Percentiles rank a stretch among this genome's conserved stretches.
Conservation (phyloP, 2,329 filamentous ascomycete genomes). For the Trichoderma arundinaceum region DNA sequence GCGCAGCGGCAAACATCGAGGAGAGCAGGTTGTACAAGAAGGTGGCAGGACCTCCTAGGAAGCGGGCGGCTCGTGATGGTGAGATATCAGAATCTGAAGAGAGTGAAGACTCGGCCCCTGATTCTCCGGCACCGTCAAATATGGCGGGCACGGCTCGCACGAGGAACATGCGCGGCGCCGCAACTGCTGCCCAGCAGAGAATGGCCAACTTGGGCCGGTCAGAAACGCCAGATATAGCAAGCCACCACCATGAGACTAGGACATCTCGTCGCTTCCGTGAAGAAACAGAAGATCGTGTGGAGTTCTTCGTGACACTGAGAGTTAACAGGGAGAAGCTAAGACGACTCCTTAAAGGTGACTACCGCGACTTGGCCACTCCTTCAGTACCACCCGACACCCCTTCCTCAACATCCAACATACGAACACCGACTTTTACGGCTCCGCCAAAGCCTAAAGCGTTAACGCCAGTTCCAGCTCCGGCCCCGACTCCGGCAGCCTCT, state of each 20-base stretch:
- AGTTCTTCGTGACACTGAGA: constrained; percentile 75
- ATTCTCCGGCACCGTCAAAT: constrained; percentile 81
- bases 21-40: constrained; percentile 88
- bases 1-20: constrained; percentile 78
- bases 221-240: constrained; percentile 80
- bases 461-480: constrained; percentile 46
- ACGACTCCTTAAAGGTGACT: constrained; percentile 64
- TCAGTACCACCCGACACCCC: constrained; percentile 46
- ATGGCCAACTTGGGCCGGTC: constrained; percentile 84
- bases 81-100: constrained; percentile 88
- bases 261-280: constrained; percentile 72
- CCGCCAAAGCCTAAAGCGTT: constrained; percentile 44
- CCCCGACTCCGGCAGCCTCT: constrained; percentile 14
- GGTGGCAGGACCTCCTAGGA: constrained; percentile 63
- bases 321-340: constrained; percentile 74
- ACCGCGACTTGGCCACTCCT: constrained; percentile 47
- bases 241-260: constrained; percentile 75
- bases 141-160: constrained; percentile 82
- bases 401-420: constrained; percentile 40
- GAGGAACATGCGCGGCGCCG: constrained; percentile 86
- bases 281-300: constrained; percentile 76
- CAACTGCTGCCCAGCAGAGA: constrained; percentile 82
- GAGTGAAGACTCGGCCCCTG: constrained; percentile 83
- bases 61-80: constrained; percentile 63
- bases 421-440: constrained; percentile 43